Evolutionary conservation across 2,329 filamentous ascomycete genomes (phyloP), one percentile per base, ranked within the genome.

Genomic region (Sphaerulina vaccinii): DNA sequence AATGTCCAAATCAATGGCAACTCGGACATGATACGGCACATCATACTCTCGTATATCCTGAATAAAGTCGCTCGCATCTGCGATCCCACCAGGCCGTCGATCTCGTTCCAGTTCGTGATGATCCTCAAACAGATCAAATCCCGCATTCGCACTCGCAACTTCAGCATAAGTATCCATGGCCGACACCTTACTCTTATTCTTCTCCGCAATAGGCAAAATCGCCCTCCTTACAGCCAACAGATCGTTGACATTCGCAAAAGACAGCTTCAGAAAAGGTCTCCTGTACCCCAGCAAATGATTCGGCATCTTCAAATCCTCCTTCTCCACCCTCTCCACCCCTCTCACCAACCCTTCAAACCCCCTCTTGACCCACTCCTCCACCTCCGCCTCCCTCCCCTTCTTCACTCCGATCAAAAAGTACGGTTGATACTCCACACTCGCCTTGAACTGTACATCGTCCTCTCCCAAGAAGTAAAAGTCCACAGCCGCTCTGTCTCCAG

Each of bases 31-130:
- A 77, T 99, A 99, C 60, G 93, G 95, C 65, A 99, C 95, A 73
- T 99, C 93, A 73, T 95, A 99, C 77, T 99, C 93, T 79, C 93
- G 85, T 70, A 99, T 95, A 80, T 99, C 95, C 75, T 96, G 82
- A 79, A 99, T 90, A 72, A 86, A 96, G 79, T 97, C 92, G 79
- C 90, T 96, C 53, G 92, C 90, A 72, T 97, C 91, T 62, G 85
- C 79, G 75, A 90, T 85, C 35, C 58, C 61, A 76, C 86, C 90
- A 75, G 79, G 78, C 80, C 86, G 84, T 85, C 80, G 82, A 71
- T 93, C 87, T 70, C 90, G 82, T 73, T 86, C 82, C 21, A 59
- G 48, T 81, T 88, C 81, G 37, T 49, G 45, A 18, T 49, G 45
- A 80, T 92, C 83, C 70, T 97, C 92, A 83, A 96, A 97, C 67